These are phyloP conservation scores for Escovopsis sp. DNA, from an alignment of 2,329 filamentous ascomycete species.

Conservation along the genomic window DNA sequence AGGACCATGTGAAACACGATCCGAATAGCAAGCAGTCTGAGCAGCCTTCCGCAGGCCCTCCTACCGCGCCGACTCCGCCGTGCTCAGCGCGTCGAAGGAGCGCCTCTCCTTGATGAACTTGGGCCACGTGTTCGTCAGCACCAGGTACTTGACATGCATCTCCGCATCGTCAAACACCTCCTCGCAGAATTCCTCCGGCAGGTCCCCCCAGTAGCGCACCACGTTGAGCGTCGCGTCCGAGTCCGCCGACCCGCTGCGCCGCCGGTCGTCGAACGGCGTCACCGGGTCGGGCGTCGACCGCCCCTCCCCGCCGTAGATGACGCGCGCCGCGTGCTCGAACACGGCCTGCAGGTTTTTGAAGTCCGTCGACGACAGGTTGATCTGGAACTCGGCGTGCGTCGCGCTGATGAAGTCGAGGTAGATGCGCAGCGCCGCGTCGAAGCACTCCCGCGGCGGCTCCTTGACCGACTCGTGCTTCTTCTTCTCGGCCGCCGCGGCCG, in stretches of 20 bases:
- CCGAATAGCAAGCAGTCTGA: too few species aligned
- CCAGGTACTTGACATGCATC: constrained; percentile 47
- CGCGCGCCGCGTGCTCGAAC: constrained; percentile 38
- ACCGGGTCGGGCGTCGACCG: constrained; percentile 22
- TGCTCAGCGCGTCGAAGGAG: constrained; percentile 15
- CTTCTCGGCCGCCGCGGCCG: constrained; percentile 10
- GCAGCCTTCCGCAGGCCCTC: too few species aligned
- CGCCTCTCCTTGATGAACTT: constrained; percentile 34
- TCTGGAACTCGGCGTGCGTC: constrained; percentile 46
- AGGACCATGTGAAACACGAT: too few species aligned
- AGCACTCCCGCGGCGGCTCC: constrained; percentile 31
- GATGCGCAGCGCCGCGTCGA: constrained; percentile 42
- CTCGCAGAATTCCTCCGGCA: constrained; percentile 35
- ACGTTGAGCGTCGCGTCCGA: constrained; percentile 11
- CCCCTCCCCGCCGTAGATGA: constrained; percentile 26
- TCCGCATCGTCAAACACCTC: constrained; percentile 45
- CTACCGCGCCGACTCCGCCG: constrained; percentile 5
- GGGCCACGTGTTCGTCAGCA: constrained; percentile 55
- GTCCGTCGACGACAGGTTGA: constrained; percentile 47
- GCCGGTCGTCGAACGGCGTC: constrained; percentile 26
- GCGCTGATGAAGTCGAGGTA: constrained; percentile 46
- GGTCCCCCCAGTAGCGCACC: constrained; percentile 25
- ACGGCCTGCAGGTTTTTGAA: constrained; percentile 37
- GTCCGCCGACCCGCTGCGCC: constrained; percentile 1
- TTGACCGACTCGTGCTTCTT: constrained; percentile 10